These are phyloP conservation scores for Picea sitchensis DNA, from an alignment of 75 land plant species.

Conservation along the genomic window DNA sequence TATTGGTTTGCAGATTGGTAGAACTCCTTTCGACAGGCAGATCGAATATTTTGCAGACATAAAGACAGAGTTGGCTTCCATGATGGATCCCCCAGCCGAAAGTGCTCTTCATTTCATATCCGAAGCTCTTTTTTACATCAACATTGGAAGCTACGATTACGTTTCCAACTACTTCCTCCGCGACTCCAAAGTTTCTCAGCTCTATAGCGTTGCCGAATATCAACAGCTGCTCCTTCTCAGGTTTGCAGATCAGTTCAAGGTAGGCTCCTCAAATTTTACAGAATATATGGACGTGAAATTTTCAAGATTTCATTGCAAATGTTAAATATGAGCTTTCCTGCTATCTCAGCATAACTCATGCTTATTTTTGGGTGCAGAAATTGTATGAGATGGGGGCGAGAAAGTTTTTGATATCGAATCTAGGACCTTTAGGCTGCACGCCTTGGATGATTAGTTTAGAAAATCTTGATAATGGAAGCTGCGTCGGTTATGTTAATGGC, in stretches of 20 bases:
- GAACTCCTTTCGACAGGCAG: slow-evolving; percentile 23
- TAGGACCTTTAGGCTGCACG: slow-evolving; percentile 18
- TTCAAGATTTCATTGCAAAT: too few relatives aligned
- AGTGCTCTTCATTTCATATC: slow-evolving; percentile 1
- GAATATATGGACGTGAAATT: too few relatives aligned
- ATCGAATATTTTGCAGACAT: slow-evolving; percentile 24
- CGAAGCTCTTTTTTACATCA: slow-evolving; percentile 10
- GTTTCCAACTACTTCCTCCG: slow-evolving; percentile 1
- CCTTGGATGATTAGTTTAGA: slow-evolving; percentile 12
- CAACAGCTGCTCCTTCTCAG: not conserved
- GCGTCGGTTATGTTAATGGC: slow-evolving; percentile 2
- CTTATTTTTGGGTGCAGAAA: slow-evolving; percentile 10
- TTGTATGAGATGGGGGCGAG: slow-evolving; percentile 17
- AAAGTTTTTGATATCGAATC: slow-evolving; percentile 14
- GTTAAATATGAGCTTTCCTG: not conserved
- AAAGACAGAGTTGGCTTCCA: not conserved
- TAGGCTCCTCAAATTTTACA: not conserved
- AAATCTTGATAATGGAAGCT: not conserved
- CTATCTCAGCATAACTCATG: not conserved
- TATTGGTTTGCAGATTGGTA: slow-evolving; percentile 18
- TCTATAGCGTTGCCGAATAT: not conserved
- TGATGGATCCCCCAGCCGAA: slow-evolving; percentile 6
- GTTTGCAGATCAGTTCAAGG: slow-evolving; percentile 3
- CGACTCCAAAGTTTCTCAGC: slow-evolving; percentile 7
- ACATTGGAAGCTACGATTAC: slow-evolving; percentile 9